Conservation (phyloP, 2,329 filamentous ascomycete genomes). For the Colletotrichum sojae region DNA sequence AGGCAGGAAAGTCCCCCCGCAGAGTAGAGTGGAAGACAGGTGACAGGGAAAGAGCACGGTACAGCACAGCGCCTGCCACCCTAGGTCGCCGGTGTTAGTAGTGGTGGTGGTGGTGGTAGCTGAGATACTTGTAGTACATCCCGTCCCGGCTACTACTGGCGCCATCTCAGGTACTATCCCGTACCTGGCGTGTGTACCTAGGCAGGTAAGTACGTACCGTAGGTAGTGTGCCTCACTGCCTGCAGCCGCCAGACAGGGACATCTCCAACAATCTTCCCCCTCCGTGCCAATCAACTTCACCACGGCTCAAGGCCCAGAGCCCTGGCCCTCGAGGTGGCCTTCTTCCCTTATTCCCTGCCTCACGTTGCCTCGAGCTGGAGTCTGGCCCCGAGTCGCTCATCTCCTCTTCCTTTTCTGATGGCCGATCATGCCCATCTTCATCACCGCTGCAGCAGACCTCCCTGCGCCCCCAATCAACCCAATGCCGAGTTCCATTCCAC, state of each 20-base stretch:
- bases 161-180: too few relatives aligned
- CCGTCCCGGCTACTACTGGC: too few relatives aligned
- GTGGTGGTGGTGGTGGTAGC: too few relatives aligned
- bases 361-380: constrained; percentile 23
- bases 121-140: too few relatives aligned
- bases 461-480: constrained; percentile 25
- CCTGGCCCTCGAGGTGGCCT: not conserved
- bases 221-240: too few relatives aligned
- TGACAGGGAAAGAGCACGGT: too few relatives aligned
- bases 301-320: not conserved
- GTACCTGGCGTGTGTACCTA: too few relatives aligned
- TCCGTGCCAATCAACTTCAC: not conserved
- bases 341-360: constrained; percentile 2
- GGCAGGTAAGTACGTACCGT: too few relatives aligned
- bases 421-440: constrained; percentile 39
- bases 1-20: not conserved
- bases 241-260: too few relatives aligned
- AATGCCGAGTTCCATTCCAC: constrained; percentile 29
- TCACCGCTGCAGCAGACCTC: constrained; percentile 31
- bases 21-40: not conserved
- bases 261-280: not conserved
- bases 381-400: constrained; percentile 24
- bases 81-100: too few relatives aligned
- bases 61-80: too few relatives aligned
- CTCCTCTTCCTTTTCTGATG: constrained; percentile 17